A percentile compares a stretch with the other conserved stretches of the same genome.
Conservation (phyloP, 2,329 filamentous ascomycete genomes). For the Pyrenochaeta sp. region DNA sequence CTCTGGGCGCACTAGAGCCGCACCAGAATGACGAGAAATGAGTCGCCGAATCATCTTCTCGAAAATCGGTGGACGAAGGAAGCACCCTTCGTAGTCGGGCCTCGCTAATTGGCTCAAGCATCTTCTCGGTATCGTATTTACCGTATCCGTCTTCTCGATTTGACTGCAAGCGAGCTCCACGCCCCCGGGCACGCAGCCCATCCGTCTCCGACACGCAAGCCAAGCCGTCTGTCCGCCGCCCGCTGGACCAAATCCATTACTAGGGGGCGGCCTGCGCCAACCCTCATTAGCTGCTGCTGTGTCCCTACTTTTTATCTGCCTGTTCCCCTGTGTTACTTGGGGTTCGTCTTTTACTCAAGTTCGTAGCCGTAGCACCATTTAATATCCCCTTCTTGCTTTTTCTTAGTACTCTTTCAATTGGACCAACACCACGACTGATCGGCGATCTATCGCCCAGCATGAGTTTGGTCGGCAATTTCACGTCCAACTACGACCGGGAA, state of each 20-base stretch:
- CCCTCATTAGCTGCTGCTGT: conserved; percentile 25
- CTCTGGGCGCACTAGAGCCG: not conserved
- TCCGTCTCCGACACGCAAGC: conserved; percentile 35
- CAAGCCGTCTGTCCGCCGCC: conserved; percentile 26
- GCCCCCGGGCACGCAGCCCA: conserved; percentile 25
- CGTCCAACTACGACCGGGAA: conserved; percentile 53
- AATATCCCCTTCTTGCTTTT: conserved; percentile 12
- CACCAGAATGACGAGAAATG: not conserved
- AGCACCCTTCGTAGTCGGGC: not conserved
- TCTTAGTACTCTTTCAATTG: not conserved
- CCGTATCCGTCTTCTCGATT: conserved; percentile 18
- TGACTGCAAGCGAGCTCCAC: conserved; percentile 19
- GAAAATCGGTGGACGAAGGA: not conserved
- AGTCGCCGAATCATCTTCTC: not conserved
- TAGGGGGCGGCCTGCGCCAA: conserved; percentile 17
- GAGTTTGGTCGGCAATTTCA: conserved; percentile 55
- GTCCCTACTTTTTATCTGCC: conserved; percentile 25
- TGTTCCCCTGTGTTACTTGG: conserved; percentile 14
- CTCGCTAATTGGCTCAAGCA: conserved; percentile 4
- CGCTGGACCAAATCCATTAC: conserved; percentile 24
- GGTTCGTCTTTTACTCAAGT: conserved; percentile 5
- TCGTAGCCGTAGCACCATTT: conserved; percentile 20
- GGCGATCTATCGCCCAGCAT: conserved; percentile 40
- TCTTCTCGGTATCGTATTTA: conserved; percentile 6
- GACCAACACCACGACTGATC: conserved; percentile 10